Evolutionary conservation across 441 rosid genomes (phyloP).

Genomic region (Manihot esculenta): DNA sequence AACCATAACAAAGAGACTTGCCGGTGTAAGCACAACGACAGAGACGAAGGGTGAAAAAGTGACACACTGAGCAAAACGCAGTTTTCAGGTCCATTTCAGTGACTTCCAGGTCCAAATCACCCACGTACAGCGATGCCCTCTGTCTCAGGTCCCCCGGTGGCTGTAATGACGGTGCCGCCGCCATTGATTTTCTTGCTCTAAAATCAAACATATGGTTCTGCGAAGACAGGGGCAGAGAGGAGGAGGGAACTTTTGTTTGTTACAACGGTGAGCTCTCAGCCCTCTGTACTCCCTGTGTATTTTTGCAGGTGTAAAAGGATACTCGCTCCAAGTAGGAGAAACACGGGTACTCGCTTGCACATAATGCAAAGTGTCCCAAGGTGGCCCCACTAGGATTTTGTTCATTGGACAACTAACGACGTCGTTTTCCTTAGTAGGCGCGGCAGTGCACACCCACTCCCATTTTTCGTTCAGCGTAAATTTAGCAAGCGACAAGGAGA

Average conservation of each 20-base stretch:
- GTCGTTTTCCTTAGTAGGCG: too few relatives aligned
- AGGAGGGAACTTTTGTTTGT: conserved; percentile 19
- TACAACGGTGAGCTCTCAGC: conserved; percentile 11
- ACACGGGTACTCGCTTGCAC: not conserved
- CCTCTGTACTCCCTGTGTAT: not conserved
- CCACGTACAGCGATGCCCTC: conserved; percentile 44
- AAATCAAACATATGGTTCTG: not conserved
- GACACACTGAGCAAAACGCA: conserved; percentile 27
- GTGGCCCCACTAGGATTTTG: not conserved
- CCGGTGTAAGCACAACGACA: conserved; percentile 41
- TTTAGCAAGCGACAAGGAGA: not conserved
- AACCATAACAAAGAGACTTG: conserved; percentile 47
- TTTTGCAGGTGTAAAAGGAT: not conserved
- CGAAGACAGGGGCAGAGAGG: not conserved
- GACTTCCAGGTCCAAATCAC: conserved; percentile 49
- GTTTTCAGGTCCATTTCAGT: conserved; percentile 34
- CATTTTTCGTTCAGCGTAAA: too few relatives aligned
- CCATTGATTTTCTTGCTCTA: not conserved
- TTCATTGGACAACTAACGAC: not conserved
- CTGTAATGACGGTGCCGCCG: not conserved
- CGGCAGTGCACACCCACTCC: too few relatives aligned
- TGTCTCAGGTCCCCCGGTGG: not conserved
- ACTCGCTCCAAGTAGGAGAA: not conserved
- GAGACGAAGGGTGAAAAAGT: conserved; percentile 36
- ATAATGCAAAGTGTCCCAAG: not conserved